A percentile compares a stretch with the other conserved stretches of the same genome.
Conservation (phyloP, 2,329 filamentous ascomycete species). For the Calonectria multiphialidica region DNA sequence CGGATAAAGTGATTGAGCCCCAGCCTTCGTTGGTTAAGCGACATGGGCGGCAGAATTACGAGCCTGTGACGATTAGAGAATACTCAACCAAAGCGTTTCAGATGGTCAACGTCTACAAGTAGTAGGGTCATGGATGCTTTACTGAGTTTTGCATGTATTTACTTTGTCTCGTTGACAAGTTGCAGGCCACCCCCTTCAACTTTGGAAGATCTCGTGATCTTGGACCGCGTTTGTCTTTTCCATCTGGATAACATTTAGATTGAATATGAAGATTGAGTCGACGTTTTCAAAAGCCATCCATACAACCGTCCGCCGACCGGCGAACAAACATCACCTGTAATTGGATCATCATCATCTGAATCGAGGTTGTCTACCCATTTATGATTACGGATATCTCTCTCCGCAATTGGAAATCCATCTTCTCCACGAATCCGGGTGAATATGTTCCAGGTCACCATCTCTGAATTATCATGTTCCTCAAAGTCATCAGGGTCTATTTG, state of each 20-base stretch:
- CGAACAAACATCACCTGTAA: constrained; percentile 24
- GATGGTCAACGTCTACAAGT: not conserved
- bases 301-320: not conserved
- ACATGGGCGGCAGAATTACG: not conserved
- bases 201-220: no score
- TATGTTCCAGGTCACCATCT: constrained; percentile 45
- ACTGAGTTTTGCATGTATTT: no score
- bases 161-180: no score
- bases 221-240: no score
- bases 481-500: constrained; percentile 14
- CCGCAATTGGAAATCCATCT: constrained; percentile 44
- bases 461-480: constrained; percentile 27
- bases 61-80: not conserved
- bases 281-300: constrained; percentile 22
- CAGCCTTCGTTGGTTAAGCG: not conserved
- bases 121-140: no score
- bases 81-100: not conserved
- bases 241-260: no score
- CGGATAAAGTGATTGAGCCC: not conserved
- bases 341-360: constrained; percentile 34
- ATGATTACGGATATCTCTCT: constrained; percentile 44
- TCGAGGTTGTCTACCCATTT: constrained; percentile 45
- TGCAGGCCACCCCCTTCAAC: no score
- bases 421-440: constrained; percentile 45
- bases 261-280: constrained; percentile 20